Percentiles rank a stretch among this genome's conserved stretches.
Evolutionary conservation across 1,139 yeast species (phyloP).

Genomic region (Magnusiomyces starmeri): DNA sequence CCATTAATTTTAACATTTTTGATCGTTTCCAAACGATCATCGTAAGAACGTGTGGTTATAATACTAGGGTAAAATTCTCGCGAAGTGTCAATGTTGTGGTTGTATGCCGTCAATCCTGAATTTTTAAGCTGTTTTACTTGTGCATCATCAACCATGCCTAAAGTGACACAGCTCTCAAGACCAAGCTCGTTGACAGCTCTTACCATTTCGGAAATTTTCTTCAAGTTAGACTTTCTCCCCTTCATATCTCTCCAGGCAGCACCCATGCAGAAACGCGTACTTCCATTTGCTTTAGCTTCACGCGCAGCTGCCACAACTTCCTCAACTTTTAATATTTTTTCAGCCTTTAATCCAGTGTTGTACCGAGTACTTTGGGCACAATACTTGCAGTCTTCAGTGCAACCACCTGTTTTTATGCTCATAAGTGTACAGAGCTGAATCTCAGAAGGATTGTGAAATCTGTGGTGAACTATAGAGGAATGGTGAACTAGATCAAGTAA

Average conservation of each 20-base stretch:
- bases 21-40: constrained; percentile 62
- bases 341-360: constrained; percentile 64
- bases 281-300: constrained; percentile 60
- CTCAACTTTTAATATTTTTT: constrained; percentile 53
- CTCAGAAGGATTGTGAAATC: constrained; percentile 58
- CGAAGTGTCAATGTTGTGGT: constrained; percentile 75
- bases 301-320: constrained; percentile 57
- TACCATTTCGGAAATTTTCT: constrained; percentile 60
- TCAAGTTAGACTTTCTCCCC: constrained; percentile 64
- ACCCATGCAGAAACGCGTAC: constrained; percentile 78
- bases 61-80: constrained; percentile 69
- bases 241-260: constrained; percentile 87
- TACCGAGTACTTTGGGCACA: constrained; percentile 70
- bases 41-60: constrained; percentile 61
- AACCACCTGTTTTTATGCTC: constrained; percentile 73
- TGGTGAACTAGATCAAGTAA: constrained; percentile 50
- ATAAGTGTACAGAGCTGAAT: constrained; percentile 71
- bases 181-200: constrained; percentile 55
- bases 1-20: constrained; percentile 59
- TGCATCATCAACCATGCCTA: constrained; percentile 63
- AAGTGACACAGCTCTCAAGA: constrained; percentile 72
- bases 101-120: constrained; percentile 76
- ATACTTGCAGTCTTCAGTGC: constrained; percentile 75
- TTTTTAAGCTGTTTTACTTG: constrained; percentile 54
- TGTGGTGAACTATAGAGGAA: constrained; percentile 61